Evolutionary conservation across 495 filamentous ascomycete species (phyloP).

Genomic region (Penicillium daleae): DNA sequence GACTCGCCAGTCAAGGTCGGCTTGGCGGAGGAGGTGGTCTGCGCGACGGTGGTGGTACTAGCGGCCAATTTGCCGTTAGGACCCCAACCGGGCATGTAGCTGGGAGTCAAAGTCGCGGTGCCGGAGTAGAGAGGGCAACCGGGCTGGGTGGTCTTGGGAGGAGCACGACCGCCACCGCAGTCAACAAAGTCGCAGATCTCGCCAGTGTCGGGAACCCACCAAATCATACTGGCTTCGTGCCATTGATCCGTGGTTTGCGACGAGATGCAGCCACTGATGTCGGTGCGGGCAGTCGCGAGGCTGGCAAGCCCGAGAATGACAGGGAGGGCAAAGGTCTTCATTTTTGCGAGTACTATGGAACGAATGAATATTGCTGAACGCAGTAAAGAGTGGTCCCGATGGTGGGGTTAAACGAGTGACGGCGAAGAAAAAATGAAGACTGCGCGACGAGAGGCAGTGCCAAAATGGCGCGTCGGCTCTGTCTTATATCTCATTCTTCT

Average conservation of each 20-base stretch:
- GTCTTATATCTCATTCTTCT: constrained; percentile 10
- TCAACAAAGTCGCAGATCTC: constrained; percentile 64
- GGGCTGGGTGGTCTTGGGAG: constrained; percentile 61
- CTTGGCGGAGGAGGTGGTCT: constrained; percentile 15
- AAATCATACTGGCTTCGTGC: constrained; percentile 50
- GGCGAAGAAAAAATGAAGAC: background rate
- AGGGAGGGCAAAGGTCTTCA: constrained; percentile 30
- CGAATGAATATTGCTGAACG: constrained; percentile 16
- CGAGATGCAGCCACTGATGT: constrained; percentile 34
- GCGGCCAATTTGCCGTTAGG: constrained; percentile 31
- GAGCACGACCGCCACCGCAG: constrained; percentile 67
- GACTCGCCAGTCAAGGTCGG: background rate
- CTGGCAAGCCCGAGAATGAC: constrained; percentile 28
- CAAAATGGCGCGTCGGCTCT: background rate
- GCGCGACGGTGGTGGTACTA: constrained; percentile 20
- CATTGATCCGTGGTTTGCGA: constrained; percentile 34
- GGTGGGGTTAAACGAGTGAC: constrained; percentile 8
- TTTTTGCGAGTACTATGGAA: constrained; percentile 22
- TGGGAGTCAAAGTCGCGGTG: constrained; percentile 56
- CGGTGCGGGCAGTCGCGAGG: constrained; percentile 32
- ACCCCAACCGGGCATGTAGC: constrained; percentile 48
- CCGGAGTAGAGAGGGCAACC: constrained; percentile 62
- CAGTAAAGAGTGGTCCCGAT: constrained; percentile 8
- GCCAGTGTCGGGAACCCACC: constrained; percentile 58
- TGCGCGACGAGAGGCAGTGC: background rate